Evolutionary conservation across 495 filamentous ascomycete species (phyloP), one percentile per base, ranked within the genome.

Genomic region (Echria macrotheca): DNA sequence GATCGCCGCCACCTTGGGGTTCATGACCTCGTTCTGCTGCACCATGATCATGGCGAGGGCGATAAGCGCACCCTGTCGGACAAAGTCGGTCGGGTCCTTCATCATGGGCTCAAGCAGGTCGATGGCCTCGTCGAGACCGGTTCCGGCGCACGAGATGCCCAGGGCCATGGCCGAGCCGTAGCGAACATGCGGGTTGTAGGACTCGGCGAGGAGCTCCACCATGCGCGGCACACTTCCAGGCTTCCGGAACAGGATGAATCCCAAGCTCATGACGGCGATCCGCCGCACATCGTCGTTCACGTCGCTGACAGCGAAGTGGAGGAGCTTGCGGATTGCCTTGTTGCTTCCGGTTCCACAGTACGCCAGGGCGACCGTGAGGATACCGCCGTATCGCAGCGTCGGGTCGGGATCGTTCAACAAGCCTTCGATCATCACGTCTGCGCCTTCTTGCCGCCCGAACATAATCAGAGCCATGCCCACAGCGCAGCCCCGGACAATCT

Each of bases 101-200:
- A 96, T 89, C 94, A 99, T 97, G 19, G 94, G 94, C 69, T 99
- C 94, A 7, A 99, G 76, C 23, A 99, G 77, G 55, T 97, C 94
- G 54, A 96, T 94, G 2, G 94, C 94, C 69, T 97, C 94, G 53
- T 97, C 91, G 21, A 97, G 71, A 17, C 94, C 94, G 31, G 94
- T 99, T 24, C 94, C 94, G 21, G 94, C 94, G 57, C 94, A 97
- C 28, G 94, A 93, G 57, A 99, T 97, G 69, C 94, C 94, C 11
- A 99, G 79, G 12, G 94, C 94, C 87, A 99, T 96, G 23, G 94
- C 91, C 3, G 94, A 95, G 59, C 94, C 94, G 54, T 99, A 99
- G 36, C 94, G 86, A 23, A 99, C 94, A 63, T 99, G 94, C 15
- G 94, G 94, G 65, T 99, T 99, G 73, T 99, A 99, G 0, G 89